Base-by-base conservation (phyloP, 1,139 yeast species). In the Hyphopichia buzzinii region DNA sequence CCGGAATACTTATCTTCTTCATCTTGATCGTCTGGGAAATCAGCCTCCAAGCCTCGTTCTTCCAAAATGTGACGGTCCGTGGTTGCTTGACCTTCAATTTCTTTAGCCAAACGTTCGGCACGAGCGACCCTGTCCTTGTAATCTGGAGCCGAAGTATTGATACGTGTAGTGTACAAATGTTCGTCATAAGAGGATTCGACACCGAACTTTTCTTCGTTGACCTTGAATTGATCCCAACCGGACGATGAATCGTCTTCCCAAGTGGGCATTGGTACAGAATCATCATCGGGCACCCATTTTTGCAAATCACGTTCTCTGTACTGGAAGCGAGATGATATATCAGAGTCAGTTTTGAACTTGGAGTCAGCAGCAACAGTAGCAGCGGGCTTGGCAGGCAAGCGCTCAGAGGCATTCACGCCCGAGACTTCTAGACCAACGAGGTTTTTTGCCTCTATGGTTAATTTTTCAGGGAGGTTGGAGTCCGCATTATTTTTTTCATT, bases 1-100 rank as follows among this genome's bases (percentile, higher is more conserved):
- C 97, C 97, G 3, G 97, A 88, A 55, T 90, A 92, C 62, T 86
- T 86, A 59, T 89, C 97, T 58, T 94, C 99, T 62, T 92, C 98
- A 24, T 30, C 33, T 58, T 92, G 97, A 49, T 86, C 48, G 3
- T 95, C 96, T 43, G 85, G 77, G 55, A 87, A 96, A 54, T 87
- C 96, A 28, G 84, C 76, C 15, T 57, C 57, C 11, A 79, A 41
- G 15, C 96, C 96, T 57, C 98, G 79, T 60, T 92, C 98, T 57
- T 92, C 98, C 43, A 95, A 88, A 26, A 90, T 48, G 59, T 92
- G 97, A 26, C 79, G 67, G 55, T 87, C 89, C 26, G 82, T 82
- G 16, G 83, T 74, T 6, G 77, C 68, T 46, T 79, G 84, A 30
- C 71, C 63, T 56, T 85, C 94, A 49, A 92, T 92, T 54, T 92